A percentile compares a stretch with the other conserved stretches of the same genome.
Evolutionary conservation across 108 stramenopile species (phyloP).

Genomic region (Skeletonema potamos): DNA sequence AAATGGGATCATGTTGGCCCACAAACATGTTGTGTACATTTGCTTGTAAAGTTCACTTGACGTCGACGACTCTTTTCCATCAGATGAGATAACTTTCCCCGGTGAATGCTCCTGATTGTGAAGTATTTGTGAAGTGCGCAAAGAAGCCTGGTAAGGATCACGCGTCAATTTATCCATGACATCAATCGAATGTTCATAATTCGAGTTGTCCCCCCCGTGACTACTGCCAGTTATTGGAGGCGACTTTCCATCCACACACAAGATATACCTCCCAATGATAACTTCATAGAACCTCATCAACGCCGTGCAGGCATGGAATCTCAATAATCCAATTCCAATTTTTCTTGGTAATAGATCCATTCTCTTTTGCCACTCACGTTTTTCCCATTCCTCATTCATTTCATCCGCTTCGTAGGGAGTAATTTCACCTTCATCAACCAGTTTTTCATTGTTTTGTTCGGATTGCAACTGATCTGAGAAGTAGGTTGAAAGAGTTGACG

Average conservation of each 20-base stretch:
- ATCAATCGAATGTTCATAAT: conserved; percentile 26
- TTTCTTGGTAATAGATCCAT: conserved; percentile 26
- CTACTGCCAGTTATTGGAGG: background rate
- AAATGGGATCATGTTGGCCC: conserved; percentile 52
- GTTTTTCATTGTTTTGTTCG: conserved; percentile 35
- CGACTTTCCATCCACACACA: conserved; percentile 28
- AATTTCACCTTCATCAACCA: conserved; percentile 42
- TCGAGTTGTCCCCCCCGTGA: background rate
- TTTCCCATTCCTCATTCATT: conserved; percentile 46
- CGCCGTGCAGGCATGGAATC: conserved; percentile 43
- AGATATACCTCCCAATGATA: conserved; percentile 25
- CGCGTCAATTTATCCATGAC: conserved; percentile 51
- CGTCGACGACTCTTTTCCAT: conserved; percentile 40
- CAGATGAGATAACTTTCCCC: conserved; percentile 37
- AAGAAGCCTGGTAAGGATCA: conserved; percentile 40
- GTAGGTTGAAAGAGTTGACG: conserved; percentile 37
- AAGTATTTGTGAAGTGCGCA: conserved; percentile 37
- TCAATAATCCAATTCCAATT: conserved; percentile 22
- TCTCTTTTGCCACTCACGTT: conserved; percentile 37
- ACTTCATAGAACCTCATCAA: conserved; percentile 49
- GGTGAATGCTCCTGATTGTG: conserved; percentile 31
- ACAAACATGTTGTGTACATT: conserved; percentile 51
- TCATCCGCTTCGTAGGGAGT: conserved; percentile 40
- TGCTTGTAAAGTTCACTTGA: conserved; percentile 26
- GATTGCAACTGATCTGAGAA: conserved; percentile 45